These are phyloP conservation scores for Phytophthora litchii DNA, from an alignment of 352 stramenopile genomes.

Conservation along the genomic window DNA sequence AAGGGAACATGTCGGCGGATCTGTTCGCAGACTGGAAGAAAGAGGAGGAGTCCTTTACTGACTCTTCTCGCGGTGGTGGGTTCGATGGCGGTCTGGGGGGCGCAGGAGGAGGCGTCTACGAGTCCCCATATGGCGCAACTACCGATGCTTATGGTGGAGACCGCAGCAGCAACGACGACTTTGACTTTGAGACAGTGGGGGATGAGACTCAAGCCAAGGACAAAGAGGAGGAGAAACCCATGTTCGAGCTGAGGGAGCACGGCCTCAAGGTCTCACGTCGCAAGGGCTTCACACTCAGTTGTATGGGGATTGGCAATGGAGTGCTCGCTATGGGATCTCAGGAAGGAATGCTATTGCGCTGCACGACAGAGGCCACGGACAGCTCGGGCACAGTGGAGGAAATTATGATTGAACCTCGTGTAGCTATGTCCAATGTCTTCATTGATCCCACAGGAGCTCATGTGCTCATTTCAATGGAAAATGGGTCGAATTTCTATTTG, in stretches of 20 bases:
- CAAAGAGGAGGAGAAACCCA: slow-evolving; percentile 77
- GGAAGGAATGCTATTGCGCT: slow-evolving; percentile 82
- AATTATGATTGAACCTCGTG: slow-evolving; percentile 90
- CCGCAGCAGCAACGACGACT: slow-evolving; percentile 65
- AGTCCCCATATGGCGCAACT: slow-evolving; percentile 41
- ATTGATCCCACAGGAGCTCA: slow-evolving; percentile 85
- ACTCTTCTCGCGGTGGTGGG: slow-evolving; percentile 25
- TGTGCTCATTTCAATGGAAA: slow-evolving; percentile 87
- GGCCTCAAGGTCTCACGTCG: slow-evolving; percentile 84
- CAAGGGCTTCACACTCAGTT: slow-evolving; percentile 86
- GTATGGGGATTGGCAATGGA: slow-evolving; percentile 81
- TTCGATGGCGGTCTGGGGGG: slow-evolving; percentile 13
- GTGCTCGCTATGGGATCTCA: slow-evolving; percentile 84
- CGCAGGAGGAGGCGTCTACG: slow-evolving; percentile 27
- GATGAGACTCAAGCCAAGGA: slow-evolving; percentile 43
- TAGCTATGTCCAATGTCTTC: slow-evolving; percentile 82
- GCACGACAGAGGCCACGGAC: slow-evolving; percentile 80
- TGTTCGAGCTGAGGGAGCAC: slow-evolving; percentile 90
- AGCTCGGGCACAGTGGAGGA: slow-evolving; percentile 75
- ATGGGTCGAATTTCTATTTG: slow-evolving; percentile 88
- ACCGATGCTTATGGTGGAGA: slow-evolving; percentile 40
- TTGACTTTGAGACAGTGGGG: slow-evolving; percentile 74
- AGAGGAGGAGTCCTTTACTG: slow-evolving; percentile 59
- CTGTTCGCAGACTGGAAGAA: slow-evolving; percentile 91
- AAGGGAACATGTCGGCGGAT: slow-evolving; percentile 80